Evolutionary conservation across 2,329 filamentous ascomycete species (phyloP), one percentile per base, ranked within the genome.

Genomic region (Cordyceps javanica): DNA sequence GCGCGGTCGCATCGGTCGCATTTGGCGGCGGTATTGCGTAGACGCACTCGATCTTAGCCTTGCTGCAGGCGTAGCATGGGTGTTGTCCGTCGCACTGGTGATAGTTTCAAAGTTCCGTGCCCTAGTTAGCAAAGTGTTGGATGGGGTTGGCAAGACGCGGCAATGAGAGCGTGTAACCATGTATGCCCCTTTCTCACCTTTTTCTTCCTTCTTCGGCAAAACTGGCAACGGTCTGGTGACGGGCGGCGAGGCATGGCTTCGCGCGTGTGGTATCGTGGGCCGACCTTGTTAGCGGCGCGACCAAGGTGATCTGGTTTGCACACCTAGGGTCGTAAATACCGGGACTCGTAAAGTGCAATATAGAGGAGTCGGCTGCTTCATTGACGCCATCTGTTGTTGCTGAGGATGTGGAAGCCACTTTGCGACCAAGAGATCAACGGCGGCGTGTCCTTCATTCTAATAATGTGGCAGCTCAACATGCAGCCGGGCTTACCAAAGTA

Each of bases 191-290:
- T 9, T 16, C 21, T 23, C 1, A 48, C 53, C 44, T 55, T 55
- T 32, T 55, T 41, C 42, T 55, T 49, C 23, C 34, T 41, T 30
- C 44, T 23, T 10, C 53, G 53, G 30, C 53, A 48, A n/a, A 55
- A 45, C 30, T 48, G 44, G 14, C 53, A 55, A 14, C 53, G 53
- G 23, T 39, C 32, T 21, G 42, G 53, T 4, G 42, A 38, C 8
- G 23, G 39, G 41, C 21, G 53, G 23, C 39, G 41, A 36, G 52
- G 39, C 53, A 48, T 48, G 25, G 23, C 32, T 28, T 11, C 5
- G 16, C 5, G 23, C 4, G n/a, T 4, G 5, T n/a, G 5, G 3
- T 39, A 38, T 19, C 4, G 19, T 51, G 11, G n/a, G 21, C 13
- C 26, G 16, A 11, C 26, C 11, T 11, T 5, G 8, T 53, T n/a